These are phyloP conservation scores for Alternaria sp. DNA, from an alignment of 2,329 filamentous ascomycete species.

Conservation along the genomic window DNA sequence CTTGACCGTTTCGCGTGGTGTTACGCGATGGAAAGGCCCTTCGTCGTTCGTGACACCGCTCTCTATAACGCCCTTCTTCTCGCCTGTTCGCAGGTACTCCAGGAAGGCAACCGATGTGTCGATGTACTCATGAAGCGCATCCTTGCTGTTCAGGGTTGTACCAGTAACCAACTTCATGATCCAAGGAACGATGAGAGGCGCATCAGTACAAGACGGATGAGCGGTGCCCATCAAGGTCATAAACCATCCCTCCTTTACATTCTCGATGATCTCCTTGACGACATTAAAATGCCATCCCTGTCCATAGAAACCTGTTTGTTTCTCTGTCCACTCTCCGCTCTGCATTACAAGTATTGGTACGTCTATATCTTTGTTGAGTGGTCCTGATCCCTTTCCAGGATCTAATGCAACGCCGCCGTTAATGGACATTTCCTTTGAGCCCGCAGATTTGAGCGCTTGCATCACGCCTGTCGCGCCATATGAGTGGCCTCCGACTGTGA, in stretches of 20 bases:
- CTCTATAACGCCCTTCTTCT: slow-evolving; percentile 59
- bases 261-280: slow-evolving; percentile 65
- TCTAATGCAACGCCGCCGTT: slow-evolving; percentile 70
- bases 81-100: slow-evolving; percentile 53
- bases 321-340: slow-evolving; percentile 70
- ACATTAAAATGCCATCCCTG: slow-evolving; percentile 69
- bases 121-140: slow-evolving; percentile 69
- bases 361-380: slow-evolving; percentile 66
- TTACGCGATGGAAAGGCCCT: slow-evolving; percentile 9
- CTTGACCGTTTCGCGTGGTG: slow-evolving; percentile 1
- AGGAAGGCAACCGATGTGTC: slow-evolving; percentile 67
- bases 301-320: slow-evolving; percentile 67
- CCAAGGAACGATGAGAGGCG: slow-evolving; percentile 69
- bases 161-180: slow-evolving; percentile 70
- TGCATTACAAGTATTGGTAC: slow-evolving; percentile 70
- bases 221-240: slow-evolving; percentile 55
- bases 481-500: slow-evolving; percentile 70
- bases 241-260: slow-evolving; percentile 59
- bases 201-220: slow-evolving; percentile 73
- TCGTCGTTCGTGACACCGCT: slow-evolving; percentile 58
- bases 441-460: slow-evolving; percentile 64
- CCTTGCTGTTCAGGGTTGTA: slow-evolving; percentile 64
- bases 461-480: slow-evolving; percentile 72
- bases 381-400: slow-evolving; percentile 71
- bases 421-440: slow-evolving; percentile 57